A percentile compares a stretch with the other conserved stretches of the same genome.
Conservation (phyloP, 352 stramenopile species). For the Phytophthora ramorum region DNA sequence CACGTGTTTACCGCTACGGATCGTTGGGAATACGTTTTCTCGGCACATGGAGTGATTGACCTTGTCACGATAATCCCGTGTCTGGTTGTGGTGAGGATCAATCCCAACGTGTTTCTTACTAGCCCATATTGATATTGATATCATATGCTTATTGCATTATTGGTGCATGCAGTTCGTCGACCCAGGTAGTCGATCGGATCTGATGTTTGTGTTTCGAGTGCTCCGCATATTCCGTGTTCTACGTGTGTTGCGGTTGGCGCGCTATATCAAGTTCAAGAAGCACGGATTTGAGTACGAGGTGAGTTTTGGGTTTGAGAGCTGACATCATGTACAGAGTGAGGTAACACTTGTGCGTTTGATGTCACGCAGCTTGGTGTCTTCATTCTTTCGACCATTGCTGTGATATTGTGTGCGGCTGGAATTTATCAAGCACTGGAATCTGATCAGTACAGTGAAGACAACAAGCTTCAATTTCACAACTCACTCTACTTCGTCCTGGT, state of each 20-base stretch:
- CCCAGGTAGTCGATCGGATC: conserved; percentile 46
- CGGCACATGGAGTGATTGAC: conserved; percentile 65
- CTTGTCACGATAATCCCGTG: conserved; percentile 75
- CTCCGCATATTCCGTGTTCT: conserved; percentile 76
- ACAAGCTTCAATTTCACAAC: conserved; percentile 62
- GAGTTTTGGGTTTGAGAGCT: not conserved
- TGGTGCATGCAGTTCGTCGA: conserved; percentile 47
- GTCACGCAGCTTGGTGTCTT: conserved; percentile 62
- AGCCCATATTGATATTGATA: not conserved
- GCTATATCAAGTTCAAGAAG: conserved; percentile 67
- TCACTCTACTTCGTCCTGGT: conserved; percentile 81
- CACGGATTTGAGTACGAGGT: conserved; percentile 83
- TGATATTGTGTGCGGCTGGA: conserved; percentile 68
- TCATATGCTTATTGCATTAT: not conserved
- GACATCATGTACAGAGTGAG: not conserved
- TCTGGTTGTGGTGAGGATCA: conserved; percentile 54
- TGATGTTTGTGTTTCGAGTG: conserved; percentile 74
- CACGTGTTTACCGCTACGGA: conserved; percentile 56
- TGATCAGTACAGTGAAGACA: conserved; percentile 40
- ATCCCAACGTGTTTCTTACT: not conserved
- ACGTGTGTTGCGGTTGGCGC: conserved; percentile 62
- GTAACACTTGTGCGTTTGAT: not conserved
- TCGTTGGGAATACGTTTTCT: conserved; percentile 57
- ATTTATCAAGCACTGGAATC: conserved; percentile 72
- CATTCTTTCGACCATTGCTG: conserved; percentile 64